These are phyloP conservation scores for Dysphania ambrosioides DNA, from an alignment of 148 eudicot genomes.

Conservation along the genomic window DNA sequence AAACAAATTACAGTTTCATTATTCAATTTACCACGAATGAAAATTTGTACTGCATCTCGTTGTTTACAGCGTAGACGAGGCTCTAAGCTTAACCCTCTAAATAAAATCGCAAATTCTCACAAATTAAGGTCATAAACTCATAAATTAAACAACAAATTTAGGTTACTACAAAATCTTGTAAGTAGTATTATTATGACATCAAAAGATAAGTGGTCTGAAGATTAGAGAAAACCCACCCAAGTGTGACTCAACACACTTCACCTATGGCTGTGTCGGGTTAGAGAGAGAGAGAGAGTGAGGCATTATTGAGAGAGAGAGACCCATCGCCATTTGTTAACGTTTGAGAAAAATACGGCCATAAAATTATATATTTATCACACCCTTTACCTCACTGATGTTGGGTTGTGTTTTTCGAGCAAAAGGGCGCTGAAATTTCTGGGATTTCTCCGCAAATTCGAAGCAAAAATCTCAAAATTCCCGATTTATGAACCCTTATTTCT, in stretches of 20 bases:
- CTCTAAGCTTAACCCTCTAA: no score
- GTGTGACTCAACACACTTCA: not conserved
- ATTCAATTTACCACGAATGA: no score
- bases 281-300: not conserved
- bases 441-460: conserved; percentile 2
- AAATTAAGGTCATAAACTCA: no score
- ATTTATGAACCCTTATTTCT: not conserved
- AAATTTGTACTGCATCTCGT: no score
- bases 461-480: not conserved
- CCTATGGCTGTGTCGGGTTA: not conserved
- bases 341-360: not conserved
- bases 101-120: no score
- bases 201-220: conserved; percentile 3
- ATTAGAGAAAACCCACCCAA: not conserved
- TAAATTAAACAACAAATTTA: no score
- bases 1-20: no score
- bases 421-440: conserved; percentile 11
- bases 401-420: not conserved
- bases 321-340: conserved; percentile 19
- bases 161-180: no score
- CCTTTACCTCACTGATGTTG: not conserved
- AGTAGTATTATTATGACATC: not conserved
- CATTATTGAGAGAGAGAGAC: not conserved
- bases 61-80: no score
- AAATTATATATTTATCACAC: not conserved